A percentile compares a stretch with the other conserved stretches of the same genome.
phyloP scores from a whole-genome alignment of 2,329 filamentous ascomycete genomes.

The Claviceps sp. region DNA sequence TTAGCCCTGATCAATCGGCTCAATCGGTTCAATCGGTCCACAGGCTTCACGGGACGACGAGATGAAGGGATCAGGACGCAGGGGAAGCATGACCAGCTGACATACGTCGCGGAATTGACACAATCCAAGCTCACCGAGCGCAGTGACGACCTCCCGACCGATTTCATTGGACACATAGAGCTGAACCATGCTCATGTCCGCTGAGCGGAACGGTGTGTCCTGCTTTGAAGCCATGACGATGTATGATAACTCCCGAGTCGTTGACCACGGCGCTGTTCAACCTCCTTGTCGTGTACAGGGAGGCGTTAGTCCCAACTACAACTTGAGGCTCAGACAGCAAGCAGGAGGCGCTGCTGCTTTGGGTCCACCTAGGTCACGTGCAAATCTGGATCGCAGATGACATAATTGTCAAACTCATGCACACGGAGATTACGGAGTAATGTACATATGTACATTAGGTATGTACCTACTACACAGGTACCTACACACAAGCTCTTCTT shows the following conservation, averaged over 20 bases:
- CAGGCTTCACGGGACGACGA: background rate
- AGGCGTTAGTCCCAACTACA: slow-evolving; percentile 4
- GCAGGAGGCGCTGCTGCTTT: slow-evolving; percentile 11
- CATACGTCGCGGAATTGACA: slow-evolving; percentile 96
- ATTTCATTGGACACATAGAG: slow-evolving; percentile 99
- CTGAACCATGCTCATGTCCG: slow-evolving; percentile 99
- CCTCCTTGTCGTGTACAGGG: slow-evolving; percentile 11
- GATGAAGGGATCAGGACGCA: background rate
- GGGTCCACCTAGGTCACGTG: slow-evolving; percentile 17
- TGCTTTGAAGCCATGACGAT: slow-evolving; percentile 48
- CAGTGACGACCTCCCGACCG: slow-evolving; percentile 91
- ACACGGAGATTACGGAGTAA: no score
- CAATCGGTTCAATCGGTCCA: no score
- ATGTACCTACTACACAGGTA: no score
- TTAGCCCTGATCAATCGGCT: background rate
- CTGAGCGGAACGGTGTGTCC: slow-evolving; percentile 98
- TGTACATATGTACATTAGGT: no score
- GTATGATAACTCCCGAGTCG: slow-evolving; percentile 18
- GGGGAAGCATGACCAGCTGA: slow-evolving; percentile 3
- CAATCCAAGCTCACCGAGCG: slow-evolving; percentile 85
- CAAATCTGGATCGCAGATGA: background rate
- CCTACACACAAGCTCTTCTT: no score
- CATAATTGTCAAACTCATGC: no score
- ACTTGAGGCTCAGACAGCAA: slow-evolving; percentile 12
- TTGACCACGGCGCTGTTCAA: slow-evolving; percentile 15